phyloP scores from a whole-genome alignment of 108 stramenopile genomes.

The Poteriospumella lacustris region DNA sequence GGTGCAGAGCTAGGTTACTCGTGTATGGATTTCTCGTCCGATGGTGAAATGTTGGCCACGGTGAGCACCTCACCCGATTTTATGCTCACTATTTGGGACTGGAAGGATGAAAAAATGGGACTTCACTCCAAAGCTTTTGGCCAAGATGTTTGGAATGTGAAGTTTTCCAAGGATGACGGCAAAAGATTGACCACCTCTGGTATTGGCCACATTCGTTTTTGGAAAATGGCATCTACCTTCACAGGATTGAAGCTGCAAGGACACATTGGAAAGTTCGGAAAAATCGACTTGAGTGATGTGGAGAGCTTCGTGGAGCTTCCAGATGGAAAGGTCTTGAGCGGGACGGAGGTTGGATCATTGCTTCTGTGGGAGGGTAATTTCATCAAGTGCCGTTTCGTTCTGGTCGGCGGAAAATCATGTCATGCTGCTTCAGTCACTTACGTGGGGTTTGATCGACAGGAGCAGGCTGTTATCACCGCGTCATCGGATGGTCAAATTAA shows the following conservation, averaged over 20 bases:
- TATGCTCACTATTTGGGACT: slow-evolving; percentile 63
- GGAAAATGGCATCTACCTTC: slow-evolving; percentile 63
- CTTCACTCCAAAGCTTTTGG: slow-evolving; percentile 61
- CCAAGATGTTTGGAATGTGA: slow-evolving; percentile 51
- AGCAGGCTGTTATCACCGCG: slow-evolving; percentile 27
- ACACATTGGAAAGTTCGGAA: slow-evolving; percentile 51
- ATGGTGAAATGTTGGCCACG: slow-evolving; percentile 52
- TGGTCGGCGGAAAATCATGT: slow-evolving; percentile 1
- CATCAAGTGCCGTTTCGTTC: slow-evolving; percentile 54
- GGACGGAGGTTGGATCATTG: slow-evolving; percentile 52
- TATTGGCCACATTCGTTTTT: slow-evolving; percentile 68
- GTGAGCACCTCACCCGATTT: slow-evolving; percentile 58
- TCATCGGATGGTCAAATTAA: slow-evolving; percentile 34
- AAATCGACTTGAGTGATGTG: slow-evolving; percentile 59
- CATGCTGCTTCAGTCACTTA: slow-evolving; percentile 28
- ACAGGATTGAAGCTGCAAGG: slow-evolving; percentile 68
- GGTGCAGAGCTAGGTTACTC: slow-evolving; percentile 55
- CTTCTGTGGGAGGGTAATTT: slow-evolving; percentile 65
- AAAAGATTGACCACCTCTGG: slow-evolving; percentile 52
- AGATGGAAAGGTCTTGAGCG: slow-evolving; percentile 57
- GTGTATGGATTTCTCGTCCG: slow-evolving; percentile 43
- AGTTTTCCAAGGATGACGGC: slow-evolving; percentile 11
- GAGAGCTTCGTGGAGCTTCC: slow-evolving; percentile 57
- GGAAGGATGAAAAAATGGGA: slow-evolving; percentile 48
- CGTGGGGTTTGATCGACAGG: not conserved